Conservation (phyloP, 495 filamentous ascomycete species). For the Hypomontagnella submonticulosa region DNA sequence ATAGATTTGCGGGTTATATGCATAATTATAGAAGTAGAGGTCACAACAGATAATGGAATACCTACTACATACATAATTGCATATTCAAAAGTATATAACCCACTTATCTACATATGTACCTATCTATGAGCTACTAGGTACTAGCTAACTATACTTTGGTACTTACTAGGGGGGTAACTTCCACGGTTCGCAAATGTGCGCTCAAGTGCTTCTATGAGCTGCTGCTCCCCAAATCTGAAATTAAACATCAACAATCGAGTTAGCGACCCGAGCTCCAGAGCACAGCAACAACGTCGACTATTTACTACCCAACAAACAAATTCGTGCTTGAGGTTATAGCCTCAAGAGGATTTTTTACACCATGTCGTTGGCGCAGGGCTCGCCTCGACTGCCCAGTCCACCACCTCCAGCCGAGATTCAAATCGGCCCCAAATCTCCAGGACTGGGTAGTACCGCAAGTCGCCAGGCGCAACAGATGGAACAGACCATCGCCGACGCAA, state of each 20-base stretch:
- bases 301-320: slow-evolving; percentile 7
- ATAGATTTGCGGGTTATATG: background rate
- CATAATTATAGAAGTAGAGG: slow-evolving; percentile 4
- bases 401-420: slow-evolving; percentile 92
- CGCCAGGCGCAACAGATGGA: slow-evolving; percentile 68
- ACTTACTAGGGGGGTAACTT: no score
- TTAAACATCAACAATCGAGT: slow-evolving; percentile 30
- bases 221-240: slow-evolving; percentile 10
- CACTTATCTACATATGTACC: background rate
- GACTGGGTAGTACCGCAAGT: slow-evolving; percentile 64
- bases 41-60: background rate
- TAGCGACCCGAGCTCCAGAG: slow-evolving; percentile 9
- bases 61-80: no score
- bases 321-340: slow-evolving; percentile 12
- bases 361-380: slow-evolving; percentile 76
- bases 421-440: slow-evolving; percentile 84
- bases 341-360: slow-evolving; percentile 26
- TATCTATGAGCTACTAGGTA: slow-evolving; percentile 4
- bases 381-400: slow-evolving; percentile 87
- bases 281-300: slow-evolving; percentile 10
- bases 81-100: no score
- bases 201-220: slow-evolving; percentile 25
- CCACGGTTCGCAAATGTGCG: background rate
- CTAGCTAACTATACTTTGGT: background rate
- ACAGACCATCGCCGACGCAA: slow-evolving; percentile 64